Base-by-base conservation (phyloP, 345 rosid species). In the Stellera chamaejasme region DNA sequence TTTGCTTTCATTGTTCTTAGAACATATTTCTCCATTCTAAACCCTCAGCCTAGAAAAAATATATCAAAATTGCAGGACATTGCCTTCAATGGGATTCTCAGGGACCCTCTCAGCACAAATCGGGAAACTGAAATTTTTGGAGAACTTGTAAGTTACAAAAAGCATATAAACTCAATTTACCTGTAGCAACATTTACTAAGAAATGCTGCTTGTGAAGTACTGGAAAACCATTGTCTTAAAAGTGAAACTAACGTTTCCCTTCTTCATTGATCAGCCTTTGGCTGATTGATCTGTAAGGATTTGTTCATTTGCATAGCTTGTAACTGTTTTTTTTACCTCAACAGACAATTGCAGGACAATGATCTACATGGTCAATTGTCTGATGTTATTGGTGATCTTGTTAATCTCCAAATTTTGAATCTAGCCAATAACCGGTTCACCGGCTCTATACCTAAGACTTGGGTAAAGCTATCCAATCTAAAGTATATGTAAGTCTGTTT, bases 281-380 rank as follows among this genome's bases (percentile, higher is more conserved):
- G 56, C 10, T 28, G 8, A 13, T 28, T 25, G 13, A 48, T 26
- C 15, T 0, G 45, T 16, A 14, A 28, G 56, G 23, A 0, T 53
- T 3, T 53, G 28, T 36, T 14, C 6, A 32, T 32, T 9, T 36
- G 23, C 44, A 7, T 53, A 14, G 19, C 14, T 32, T 11, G 10
- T 32, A 54, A 36, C 43, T 13, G 47, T 19, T 11, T 6, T 54
- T 41, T 41, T 0, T 49, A 50, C 71, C 57, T 56, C 41, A 76
- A 76, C 93, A 92, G 98, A 84, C 93, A 88, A 28, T 66, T 92
- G 49, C 87, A 81, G 73, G 76, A 84, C 87, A 92, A 92, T 60
- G 69, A 70, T 60, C 76, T 92, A 56, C 70, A 77, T 48, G 98
- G 93, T 52, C 46, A 19, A n/a, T 74, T 91, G 55, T 96, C 96